Base-by-base conservation (phyloP, 1,139 yeast species). In the Suhomyces panamericanus region DNA sequence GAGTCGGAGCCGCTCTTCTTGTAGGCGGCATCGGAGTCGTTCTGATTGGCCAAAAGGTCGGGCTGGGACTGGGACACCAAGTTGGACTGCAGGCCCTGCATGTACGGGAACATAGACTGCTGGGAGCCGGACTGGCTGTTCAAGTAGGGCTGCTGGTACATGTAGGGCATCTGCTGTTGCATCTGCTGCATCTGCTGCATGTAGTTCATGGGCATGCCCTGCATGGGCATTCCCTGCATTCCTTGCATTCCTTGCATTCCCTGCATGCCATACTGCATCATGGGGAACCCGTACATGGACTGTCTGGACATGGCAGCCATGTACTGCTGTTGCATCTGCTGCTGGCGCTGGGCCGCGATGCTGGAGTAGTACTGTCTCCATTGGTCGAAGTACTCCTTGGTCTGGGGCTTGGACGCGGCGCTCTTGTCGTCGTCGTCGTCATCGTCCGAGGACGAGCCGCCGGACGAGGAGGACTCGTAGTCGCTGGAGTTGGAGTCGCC, bases 301-400 rank as follows among this genome's bases (percentile, higher is more conserved):
- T 49, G 51, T 34, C 54, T 44, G 6, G 44, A 41, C 48, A 44
- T 44, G 22, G 48, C 48, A 16, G 48, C 48, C 50, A 42, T 48
- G 28, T 41, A 41, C 35, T 49, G 52, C 20, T 48, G 51, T 14
- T 43, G 48, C 43, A 45, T 44, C 35, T 49, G 51, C 38, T 57
- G 57, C 39, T 61, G 63, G 40, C 63, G 63, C 38, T 60, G 63
- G 20, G 52, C 50, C 14, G 67, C 67, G 12, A 64, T 47, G 13
- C 53, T 44, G 26, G 64, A 63, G 46, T 63, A 64, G 44, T 63
- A 64, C 35, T 56, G 60, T 48, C 59, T 60, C 67, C 67, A 64
- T 50, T 62, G 66, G 38, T 63, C 66, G 35, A 61, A 62, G 42
- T 60, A 59, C 53, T 32, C 56, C 52, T 43, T 57, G 55, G 32